Evolutionary conservation across 2,329 filamentous ascomycete species (phyloP).

Genomic region (Pseudogymnoascus sp.): DNA sequence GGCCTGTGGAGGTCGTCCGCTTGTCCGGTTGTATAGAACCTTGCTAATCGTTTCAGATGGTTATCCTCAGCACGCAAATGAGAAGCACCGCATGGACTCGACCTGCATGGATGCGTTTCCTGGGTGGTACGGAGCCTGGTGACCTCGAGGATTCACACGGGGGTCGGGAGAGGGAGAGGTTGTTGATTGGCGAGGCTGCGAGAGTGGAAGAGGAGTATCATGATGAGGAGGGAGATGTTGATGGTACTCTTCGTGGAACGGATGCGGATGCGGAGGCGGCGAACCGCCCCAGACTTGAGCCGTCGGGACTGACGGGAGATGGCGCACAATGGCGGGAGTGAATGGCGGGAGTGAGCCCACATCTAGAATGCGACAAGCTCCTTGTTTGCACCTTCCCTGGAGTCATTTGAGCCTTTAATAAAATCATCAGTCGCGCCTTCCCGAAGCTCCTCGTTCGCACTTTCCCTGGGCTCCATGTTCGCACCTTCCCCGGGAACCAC

Average conservation of each 20-base stretch:
- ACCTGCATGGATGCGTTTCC: slow-evolving; percentile 15
- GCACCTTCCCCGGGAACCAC: not conserved
- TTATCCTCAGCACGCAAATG: slow-evolving; percentile 22
- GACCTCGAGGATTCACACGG: slow-evolving; percentile 12
- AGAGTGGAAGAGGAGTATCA: slow-evolving; percentile 1
- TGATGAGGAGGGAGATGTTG: slow-evolving; percentile 17
- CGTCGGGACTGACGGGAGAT: slow-evolving; percentile 18
- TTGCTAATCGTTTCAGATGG: slow-evolving; percentile 13
- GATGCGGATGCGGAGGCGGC: slow-evolving; percentile 6
- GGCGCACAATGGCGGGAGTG: slow-evolving; percentile 20
- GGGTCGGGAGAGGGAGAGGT: slow-evolving; percentile 18
- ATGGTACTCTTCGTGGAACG: slow-evolving; percentile 16
- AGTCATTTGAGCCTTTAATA: not conserved
- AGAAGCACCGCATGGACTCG: slow-evolving; percentile 21
- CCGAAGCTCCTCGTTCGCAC: not conserved
- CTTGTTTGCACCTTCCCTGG: not conserved
- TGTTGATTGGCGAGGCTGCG: slow-evolving; percentile 22
- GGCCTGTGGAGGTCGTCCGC: not conserved
- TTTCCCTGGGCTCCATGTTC: not conserved
- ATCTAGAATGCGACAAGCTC: not conserved
- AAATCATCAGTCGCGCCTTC: not conserved
- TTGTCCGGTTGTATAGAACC: not conserved
- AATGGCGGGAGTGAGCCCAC: not conserved
- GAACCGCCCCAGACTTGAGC: slow-evolving; percentile 21
- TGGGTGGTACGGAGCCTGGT: slow-evolving; percentile 14